phyloP scores from a whole-genome alignment of 73 alveolate genomes.

The Paramecium sonneborni region DNA sequence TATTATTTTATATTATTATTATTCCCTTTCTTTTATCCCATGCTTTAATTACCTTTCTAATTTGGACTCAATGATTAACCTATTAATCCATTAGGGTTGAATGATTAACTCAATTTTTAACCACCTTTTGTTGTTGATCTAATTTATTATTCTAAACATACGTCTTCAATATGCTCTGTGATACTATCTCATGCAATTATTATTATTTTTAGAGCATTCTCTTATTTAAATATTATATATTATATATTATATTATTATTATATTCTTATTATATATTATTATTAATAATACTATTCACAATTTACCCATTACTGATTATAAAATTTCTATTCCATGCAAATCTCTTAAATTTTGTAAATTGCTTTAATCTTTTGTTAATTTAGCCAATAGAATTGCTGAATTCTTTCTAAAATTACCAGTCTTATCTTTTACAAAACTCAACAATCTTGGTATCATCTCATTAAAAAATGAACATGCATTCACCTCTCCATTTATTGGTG shows the following conservation, averaged over 20 bases:
- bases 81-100: constrained; percentile 9
- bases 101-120: background rate
- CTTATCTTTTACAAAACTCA: constrained; percentile 87
- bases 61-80: constrained; percentile 18
- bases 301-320: constrained; percentile 82
- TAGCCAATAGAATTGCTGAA: constrained; percentile 95
- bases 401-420: constrained; percentile 94
- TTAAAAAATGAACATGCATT: constrained; percentile 67
- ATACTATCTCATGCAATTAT: constrained; percentile 37
- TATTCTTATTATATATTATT: no score
- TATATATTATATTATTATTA: no score
- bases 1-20: background rate
- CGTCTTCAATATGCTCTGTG: background rate
- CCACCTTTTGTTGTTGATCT: background rate
- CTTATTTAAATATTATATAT: background rate
- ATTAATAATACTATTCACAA: background rate
- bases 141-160: background rate
- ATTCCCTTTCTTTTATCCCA: background rate
- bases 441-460: constrained; percentile 76
- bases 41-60: constrained; percentile 8
- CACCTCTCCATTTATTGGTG: constrained; percentile 59
- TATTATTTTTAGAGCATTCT: constrained; percentile 11
- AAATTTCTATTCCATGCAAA: constrained; percentile 94
- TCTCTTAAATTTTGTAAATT: constrained; percentile 81
- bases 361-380: constrained; percentile 86